Percentiles rank a stretch among this genome's conserved stretches.
Conservation (phyloP, 495 filamentous ascomycete genomes). For the Aspergillus sclerotioniger region DNA sequence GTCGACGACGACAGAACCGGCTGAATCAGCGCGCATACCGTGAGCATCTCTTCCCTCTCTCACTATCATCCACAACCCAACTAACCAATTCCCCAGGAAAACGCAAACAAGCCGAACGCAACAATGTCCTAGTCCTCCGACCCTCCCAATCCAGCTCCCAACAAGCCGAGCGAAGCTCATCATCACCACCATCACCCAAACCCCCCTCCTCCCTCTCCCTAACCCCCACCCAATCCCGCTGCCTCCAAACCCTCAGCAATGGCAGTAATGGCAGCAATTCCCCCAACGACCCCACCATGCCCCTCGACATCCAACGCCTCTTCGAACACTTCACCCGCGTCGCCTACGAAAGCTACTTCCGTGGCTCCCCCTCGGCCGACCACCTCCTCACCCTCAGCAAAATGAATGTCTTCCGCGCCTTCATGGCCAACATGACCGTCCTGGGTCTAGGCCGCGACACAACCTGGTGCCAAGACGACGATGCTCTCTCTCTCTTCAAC, state of each 20-base stretch:
- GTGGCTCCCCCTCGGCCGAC: constrained; percentile 33
- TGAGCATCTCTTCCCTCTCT: constrained; percentile 20
- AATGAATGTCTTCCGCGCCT: constrained; percentile 45
- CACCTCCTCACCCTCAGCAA: constrained; percentile 42
- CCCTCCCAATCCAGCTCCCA: background rate
- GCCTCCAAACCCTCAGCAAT: background rate
- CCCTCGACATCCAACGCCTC: constrained; percentile 8
- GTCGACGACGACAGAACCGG: constrained; percentile 43
- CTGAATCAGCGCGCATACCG: constrained; percentile 44
- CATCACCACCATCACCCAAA: too few relatives aligned
- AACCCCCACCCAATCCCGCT: background rate
- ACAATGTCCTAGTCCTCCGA: background rate
- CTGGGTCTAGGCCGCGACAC: constrained; percentile 19
- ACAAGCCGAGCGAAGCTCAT: background rate
- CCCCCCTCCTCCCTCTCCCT: background rate
- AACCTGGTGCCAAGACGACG: constrained; percentile 31
- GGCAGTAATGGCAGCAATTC: too few relatives aligned
- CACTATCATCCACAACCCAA: constrained; percentile 8
- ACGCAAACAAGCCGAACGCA: constrained; percentile 18
- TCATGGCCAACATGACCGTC: constrained; percentile 21
- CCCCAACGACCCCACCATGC: background rate
- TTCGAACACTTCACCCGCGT: constrained; percentile 26
- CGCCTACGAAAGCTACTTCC: constrained; percentile 32
- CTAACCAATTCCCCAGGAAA: constrained; percentile 12
- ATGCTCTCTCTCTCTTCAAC: constrained; percentile 35